These are phyloP conservation scores for Botrytis tulipae DNA, from an alignment of 2,329 filamentous ascomycete genomes.

Conservation along the genomic window DNA sequence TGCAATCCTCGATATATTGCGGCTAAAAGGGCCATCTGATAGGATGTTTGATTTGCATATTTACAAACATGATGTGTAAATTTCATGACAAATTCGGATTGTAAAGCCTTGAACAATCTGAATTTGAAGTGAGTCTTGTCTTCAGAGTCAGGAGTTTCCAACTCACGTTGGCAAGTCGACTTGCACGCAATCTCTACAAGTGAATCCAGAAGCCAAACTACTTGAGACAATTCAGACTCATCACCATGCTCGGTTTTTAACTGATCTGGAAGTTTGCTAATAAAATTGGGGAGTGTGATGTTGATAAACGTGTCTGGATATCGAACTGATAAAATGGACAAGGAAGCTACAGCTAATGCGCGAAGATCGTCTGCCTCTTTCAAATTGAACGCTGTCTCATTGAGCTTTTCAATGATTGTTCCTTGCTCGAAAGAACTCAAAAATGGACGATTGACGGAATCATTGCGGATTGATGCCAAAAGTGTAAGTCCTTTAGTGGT, in stretches of 20 bases:
- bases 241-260: conserved; percentile 14
- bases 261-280: conserved; percentile 29
- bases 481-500: conserved; percentile 33
- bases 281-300: conserved; percentile 31
- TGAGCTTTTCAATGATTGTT: conserved; percentile 32
- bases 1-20: conserved; percentile 29
- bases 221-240: conserved; percentile 20
- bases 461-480: conserved; percentile 31
- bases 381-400: conserved; percentile 25
- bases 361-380: conserved; percentile 26
- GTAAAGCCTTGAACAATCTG: conserved; percentile 30
- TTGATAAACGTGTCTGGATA: conserved; percentile 31
- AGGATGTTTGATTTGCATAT: conserved; percentile 26
- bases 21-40: conserved; percentile 30
- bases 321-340: conserved; percentile 30
- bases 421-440: conserved; percentile 30
- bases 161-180: conserved; percentile 22
- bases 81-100: conserved; percentile 26
- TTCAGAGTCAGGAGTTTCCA: conserved; percentile 7
- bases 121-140: conserved; percentile 24
- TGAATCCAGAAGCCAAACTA: conserved; percentile 27
- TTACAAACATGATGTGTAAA: conserved; percentile 23
- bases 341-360: conserved; percentile 26
- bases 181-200: conserved; percentile 31
- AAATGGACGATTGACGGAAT: conserved; percentile 20